Evolutionary conservation across 768 basidiomycete genomes (phyloP).

Genomic region (Termitomyces sp.): DNA sequence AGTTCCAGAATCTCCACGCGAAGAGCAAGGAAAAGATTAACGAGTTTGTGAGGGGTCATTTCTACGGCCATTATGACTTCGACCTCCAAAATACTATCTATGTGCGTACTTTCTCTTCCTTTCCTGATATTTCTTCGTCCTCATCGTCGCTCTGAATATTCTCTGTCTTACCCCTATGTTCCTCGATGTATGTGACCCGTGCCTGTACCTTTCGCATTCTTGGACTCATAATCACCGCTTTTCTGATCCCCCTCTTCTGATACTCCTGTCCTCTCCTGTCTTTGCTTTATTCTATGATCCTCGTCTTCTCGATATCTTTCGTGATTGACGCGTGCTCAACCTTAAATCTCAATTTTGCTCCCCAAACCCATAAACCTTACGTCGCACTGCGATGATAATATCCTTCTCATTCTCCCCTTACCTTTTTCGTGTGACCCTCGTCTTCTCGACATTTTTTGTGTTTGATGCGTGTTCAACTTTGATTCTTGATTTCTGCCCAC

Average conservation of each 20-base stretch:
- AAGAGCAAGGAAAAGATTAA: slow-evolving; percentile 96
- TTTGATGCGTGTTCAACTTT: no score
- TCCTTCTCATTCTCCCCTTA: neutral
- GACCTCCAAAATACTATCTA: slow-evolving; percentile 90
- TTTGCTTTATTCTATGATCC: neutral
- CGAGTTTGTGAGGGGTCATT: slow-evolving; percentile 96
- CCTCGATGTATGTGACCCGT: neutral
- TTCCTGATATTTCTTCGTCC: neutral
- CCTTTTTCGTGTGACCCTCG: neutral
- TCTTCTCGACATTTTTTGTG: neutral
- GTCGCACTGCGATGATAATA: neutral
- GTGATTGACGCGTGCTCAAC: neutral
- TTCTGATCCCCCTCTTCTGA: neutral
- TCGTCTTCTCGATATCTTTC: neutral
- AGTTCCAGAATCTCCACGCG: slow-evolving; percentile 95
- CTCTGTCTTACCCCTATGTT: neutral
- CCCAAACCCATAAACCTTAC: no score
- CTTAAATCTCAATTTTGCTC: no score
- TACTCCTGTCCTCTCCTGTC: neutral
- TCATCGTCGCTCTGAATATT: neutral
- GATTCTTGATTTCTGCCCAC: no score
- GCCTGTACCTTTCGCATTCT: neutral
- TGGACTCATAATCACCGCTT: neutral
- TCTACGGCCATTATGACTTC: slow-evolving; percentile 97
- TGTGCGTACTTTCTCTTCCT: slow-evolving; percentile 32